Evolutionary conservation across 2,329 filamentous ascomycete genomes (phyloP), one percentile per base, ranked within the genome.

Genomic region (Penicillium sp.): DNA sequence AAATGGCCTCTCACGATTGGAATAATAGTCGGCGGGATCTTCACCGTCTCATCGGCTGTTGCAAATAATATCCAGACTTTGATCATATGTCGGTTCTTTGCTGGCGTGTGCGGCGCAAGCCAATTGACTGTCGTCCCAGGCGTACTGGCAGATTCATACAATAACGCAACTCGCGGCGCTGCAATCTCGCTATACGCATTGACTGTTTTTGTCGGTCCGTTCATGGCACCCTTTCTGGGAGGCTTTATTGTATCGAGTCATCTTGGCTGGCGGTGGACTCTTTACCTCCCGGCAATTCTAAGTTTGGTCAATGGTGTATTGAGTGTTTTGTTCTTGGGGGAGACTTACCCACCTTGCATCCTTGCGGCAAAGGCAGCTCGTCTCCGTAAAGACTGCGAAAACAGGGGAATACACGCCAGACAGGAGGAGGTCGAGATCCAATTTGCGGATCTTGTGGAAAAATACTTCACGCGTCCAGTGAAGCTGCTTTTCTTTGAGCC

Each of bases 321-420:
- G 7, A 61, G 55, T 18, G 11, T 64, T 3, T 4, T 70, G 13
- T 80, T 82, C 59, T 70, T 83, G 18, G 67, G 78, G 36, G 81
- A 84, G 63, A 79, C 80, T 0, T 84, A 83, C 54, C 73, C 79
- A 0, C 79, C 80, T 0, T 72, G 79, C 0, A 73, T 84, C 3
- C 73, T 84, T 0, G 75, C 81, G 14, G 61, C 69, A 23, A 84
- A 84, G 62, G 81, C 81, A 0, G 67, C 72, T 1, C 72, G 77
- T 36, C 64, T 84, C 1, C 73, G 81, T 19, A 72, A 77, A 10
- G 60, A 76, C 16, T 83, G 80, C 0, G 72, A 74, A 49, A 83
- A 83, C 52, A 81, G 78, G 79, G 80, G 78, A 0, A 81, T 84
- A 41, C 80, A 83, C 60, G 79, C 81, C 4, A 79, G 76, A 55